phyloP scores from a whole-genome alignment of 1,139 yeast genomes.

The Suhomyces choctaworum region DNA sequence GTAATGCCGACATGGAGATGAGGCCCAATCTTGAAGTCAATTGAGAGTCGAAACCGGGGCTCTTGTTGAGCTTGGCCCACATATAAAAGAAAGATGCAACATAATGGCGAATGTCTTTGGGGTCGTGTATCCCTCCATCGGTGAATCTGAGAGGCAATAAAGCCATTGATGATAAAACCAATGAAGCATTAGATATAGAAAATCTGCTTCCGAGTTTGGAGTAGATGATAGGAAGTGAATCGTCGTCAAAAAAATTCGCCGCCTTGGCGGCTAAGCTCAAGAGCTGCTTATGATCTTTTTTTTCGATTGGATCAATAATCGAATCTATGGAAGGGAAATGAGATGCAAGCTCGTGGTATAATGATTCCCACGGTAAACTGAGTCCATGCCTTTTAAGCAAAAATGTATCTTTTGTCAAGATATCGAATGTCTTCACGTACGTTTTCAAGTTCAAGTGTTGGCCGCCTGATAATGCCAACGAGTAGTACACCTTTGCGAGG shows the following conservation, averaged over 20 bases:
- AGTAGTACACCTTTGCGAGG: conserved; percentile 70
- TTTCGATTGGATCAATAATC: conserved; percentile 34
- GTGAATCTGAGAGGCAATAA: conserved; percentile 48
- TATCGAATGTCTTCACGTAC: conserved; percentile 64
- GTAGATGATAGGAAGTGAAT: conserved; percentile 39
- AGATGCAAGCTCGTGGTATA: conserved; percentile 40
- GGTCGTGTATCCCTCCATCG: conserved; percentile 23
- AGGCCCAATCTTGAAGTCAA: conserved; percentile 67
- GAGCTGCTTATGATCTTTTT: conserved; percentile 45
- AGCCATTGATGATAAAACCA: conserved; percentile 58
- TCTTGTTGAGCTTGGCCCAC: conserved; percentile 65
- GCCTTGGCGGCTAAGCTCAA: conserved; percentile 50
- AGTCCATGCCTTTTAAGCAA: conserved; percentile 41
- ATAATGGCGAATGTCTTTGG: conserved; percentile 52
- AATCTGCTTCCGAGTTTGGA: conserved; percentile 47
- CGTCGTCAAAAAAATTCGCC: conserved; percentile 42
- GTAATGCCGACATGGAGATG: conserved; percentile 53
- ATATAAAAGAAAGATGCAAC: conserved; percentile 68
- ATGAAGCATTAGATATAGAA: conserved; percentile 58
- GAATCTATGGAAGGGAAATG: conserved; percentile 38
- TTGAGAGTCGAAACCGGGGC: conserved; percentile 64
- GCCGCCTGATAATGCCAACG: conserved; percentile 72
- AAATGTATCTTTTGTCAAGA: conserved; percentile 51
- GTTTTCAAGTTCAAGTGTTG: conserved; percentile 64
- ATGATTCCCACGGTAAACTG: conserved; percentile 52